Conservation (phyloP, 2,329 filamentous ascomycete genomes). For the Fusarium luffae region DNA sequence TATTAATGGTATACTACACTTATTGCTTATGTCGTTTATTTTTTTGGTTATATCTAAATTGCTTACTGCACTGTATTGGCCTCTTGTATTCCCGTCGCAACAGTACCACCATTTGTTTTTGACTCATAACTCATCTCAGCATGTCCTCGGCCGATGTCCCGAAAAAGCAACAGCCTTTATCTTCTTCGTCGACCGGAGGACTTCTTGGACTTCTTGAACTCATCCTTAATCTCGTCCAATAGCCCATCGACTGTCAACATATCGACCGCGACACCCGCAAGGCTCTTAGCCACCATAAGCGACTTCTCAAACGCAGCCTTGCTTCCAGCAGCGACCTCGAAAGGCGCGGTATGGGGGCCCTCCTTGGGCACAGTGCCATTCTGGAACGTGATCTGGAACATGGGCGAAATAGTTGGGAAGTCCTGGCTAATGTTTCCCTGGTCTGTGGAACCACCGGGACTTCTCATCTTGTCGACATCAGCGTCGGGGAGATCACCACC, state of each 20-base stretch:
- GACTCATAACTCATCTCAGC: no score
- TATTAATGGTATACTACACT: neutral
- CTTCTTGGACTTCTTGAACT: conserved; percentile 36
- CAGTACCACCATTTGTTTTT: no score
- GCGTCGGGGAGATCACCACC: conserved; percentile 42
- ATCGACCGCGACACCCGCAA: conserved; percentile 61
- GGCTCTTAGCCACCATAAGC: conserved; percentile 59
- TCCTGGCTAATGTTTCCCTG: conserved; percentile 48
- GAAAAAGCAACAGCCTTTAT: no score
- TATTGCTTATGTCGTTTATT: neutral
- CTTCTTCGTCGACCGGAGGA: neutral
- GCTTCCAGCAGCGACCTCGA: conserved; percentile 62
- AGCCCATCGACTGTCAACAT: conserved; percentile 56
- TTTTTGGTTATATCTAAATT: neutral
- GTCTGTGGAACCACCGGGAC: conserved; percentile 43
- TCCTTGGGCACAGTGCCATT: conserved; percentile 37
- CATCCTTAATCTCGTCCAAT: conserved; percentile 46
- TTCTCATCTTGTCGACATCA: conserved; percentile 42
- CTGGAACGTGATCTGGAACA: conserved; percentile 43
- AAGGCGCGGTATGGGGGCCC: conserved; percentile 65
- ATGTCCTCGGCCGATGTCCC: no score
- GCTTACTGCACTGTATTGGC: no score
- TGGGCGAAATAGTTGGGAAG: conserved; percentile 44
- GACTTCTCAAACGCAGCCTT: conserved; percentile 58
- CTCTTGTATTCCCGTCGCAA: no score